These are phyloP conservation scores for Colletotrichum euphorbiae DNA, from an alignment of 2,329 filamentous ascomycete species.

Conservation along the genomic window DNA sequence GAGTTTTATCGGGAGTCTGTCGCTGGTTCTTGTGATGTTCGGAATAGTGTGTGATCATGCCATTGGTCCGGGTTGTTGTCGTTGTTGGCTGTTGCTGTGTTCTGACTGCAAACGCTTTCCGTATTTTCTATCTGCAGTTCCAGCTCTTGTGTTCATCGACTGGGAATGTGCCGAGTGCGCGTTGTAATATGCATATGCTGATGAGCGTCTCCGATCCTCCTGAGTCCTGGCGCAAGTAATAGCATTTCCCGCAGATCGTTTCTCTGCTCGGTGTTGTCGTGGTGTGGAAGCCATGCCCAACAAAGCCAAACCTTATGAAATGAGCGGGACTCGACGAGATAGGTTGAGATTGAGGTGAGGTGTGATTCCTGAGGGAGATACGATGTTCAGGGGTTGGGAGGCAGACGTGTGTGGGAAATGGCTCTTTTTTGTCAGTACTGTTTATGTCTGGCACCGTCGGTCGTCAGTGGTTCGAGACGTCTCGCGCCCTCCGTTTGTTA, in stretches of 20 bases:
- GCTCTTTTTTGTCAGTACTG: slow-evolving; percentile 3
- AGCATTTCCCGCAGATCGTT: slow-evolving; percentile 16
- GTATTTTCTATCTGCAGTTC: background rate
- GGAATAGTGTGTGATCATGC: background rate
- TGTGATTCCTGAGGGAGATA: slow-evolving; percentile 6
- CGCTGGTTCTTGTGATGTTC: slow-evolving; percentile 10
- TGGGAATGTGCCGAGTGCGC: background rate
- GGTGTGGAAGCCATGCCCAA: slow-evolving; percentile 27
- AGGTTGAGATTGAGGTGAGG: slow-evolving; percentile 14
- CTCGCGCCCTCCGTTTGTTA: slow-evolving; percentile 18
- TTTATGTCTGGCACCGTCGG: background rate
- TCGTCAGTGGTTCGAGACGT: slow-evolving; percentile 6
- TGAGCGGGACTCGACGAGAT: slow-evolving; percentile 32
- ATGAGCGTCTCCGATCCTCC: slow-evolving; percentile 12
- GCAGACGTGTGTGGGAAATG: background rate
- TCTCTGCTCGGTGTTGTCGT: slow-evolving; percentile 19
- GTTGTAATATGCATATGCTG: background rate
- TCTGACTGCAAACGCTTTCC: background rate
- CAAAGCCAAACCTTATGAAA: slow-evolving; percentile 21
- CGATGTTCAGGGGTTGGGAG: slow-evolving; percentile 18
- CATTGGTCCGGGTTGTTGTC: slow-evolving; percentile 13
- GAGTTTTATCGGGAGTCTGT: background rate
- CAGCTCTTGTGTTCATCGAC: background rate
- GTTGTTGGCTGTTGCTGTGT: background rate
- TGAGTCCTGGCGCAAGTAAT: background rate